Conservation (phyloP, 2,329 filamentous ascomycete genomes). For the Penicillium sp. region DNA sequence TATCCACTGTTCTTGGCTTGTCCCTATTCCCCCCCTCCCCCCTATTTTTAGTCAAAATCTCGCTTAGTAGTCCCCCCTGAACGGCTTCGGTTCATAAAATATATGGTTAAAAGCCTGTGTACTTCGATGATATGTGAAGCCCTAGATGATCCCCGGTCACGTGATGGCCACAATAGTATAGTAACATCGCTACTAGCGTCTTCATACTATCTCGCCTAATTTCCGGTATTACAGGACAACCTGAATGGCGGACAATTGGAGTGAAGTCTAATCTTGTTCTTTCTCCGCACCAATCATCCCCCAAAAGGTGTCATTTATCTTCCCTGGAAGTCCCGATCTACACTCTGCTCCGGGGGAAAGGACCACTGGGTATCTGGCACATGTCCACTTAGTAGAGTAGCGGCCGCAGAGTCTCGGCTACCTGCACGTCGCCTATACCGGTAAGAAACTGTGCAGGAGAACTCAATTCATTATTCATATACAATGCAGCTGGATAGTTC, state of each 20-base stretch:
- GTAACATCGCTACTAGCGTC: too few species aligned
- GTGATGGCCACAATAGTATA: too few species aligned
- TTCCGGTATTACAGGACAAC: too few species aligned
- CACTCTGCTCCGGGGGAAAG: background rate
- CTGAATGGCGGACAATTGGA: too few species aligned
- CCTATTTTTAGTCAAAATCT: too few species aligned
- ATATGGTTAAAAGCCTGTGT: too few species aligned
- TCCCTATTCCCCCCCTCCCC: background rate
- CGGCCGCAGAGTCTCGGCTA: background rate
- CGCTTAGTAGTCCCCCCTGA: background rate
- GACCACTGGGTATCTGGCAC: background rate
- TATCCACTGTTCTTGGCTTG: background rate
- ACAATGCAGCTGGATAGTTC: background rate
- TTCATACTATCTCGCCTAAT: background rate
- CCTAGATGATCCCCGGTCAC: too few species aligned
- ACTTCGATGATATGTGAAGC: too few species aligned
- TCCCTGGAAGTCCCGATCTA: background rate
- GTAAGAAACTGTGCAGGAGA: background rate
- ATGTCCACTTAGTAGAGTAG: background rate
- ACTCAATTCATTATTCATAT: conserved; percentile 4
- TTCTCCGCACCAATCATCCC: background rate
- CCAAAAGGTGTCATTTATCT: background rate
- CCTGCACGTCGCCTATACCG: background rate
- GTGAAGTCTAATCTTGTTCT: background rate
- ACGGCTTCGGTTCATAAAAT: background rate